phyloP scores from a whole-genome alignment of 2,329 filamentous ascomycete genomes.

The Diaporthe sp. region DNA sequence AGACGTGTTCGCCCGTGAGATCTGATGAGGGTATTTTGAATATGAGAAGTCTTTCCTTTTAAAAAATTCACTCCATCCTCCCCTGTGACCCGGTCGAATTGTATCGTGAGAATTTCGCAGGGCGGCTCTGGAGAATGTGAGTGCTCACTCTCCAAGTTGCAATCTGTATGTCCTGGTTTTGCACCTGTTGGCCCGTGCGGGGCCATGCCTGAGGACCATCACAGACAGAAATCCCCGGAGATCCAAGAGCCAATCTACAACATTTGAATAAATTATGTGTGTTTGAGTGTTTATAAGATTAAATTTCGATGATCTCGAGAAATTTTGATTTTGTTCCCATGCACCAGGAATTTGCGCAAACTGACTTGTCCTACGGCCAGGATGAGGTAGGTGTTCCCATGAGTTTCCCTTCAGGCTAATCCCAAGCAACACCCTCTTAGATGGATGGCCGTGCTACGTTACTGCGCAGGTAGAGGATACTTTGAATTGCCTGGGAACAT shows the following conservation, averaged over 20 bases:
- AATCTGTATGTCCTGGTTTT: background rate
- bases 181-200: conserved; percentile 12
- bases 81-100: background rate
- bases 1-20: background rate
- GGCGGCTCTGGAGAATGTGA: background rate
- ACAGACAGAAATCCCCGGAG: background rate
- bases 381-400: background rate
- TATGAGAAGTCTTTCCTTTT: background rate
- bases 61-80: conserved; percentile 20
- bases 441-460: background rate
- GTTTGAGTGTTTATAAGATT: background rate
- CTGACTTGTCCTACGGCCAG: background rate
- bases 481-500: background rate
- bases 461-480: background rate
- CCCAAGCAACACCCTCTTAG: background rate
- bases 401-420: background rate
- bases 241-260: no score
- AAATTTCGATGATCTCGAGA: fast-evolving
- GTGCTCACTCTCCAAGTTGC: background rate
- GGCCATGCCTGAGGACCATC: background rate
- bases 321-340: background rate
- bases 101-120: background rate
- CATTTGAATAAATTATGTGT: background rate
- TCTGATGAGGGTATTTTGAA: background rate
- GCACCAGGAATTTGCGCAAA: background rate